Evolutionary conservation across 495 filamentous ascomycete genomes (phyloP).

Genomic region (Penicillium paxilli): DNA sequence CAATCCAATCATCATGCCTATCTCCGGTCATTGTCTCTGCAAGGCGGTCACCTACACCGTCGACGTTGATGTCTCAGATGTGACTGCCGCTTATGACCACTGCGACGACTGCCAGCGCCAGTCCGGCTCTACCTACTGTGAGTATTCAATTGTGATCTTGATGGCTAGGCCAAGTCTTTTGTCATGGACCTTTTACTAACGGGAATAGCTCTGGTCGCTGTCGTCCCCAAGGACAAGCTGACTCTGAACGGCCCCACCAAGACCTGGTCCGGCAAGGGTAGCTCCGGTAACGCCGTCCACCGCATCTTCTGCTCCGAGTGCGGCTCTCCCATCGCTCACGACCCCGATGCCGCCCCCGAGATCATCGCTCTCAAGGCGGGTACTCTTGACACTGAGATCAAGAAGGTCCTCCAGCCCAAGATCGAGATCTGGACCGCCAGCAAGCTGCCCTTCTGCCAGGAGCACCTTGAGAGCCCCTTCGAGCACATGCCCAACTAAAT

Average conservation of each 20-base stretch:
- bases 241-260: conserved; percentile 63
- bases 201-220: conserved; percentile 58
- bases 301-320: conserved; percentile 70
- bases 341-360: conserved; percentile 63
- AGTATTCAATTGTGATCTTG: not conserved
- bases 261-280: conserved; percentile 55
- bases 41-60: conserved; percentile 65
- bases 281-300: conserved; percentile 59
- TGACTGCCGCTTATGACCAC: conserved; percentile 65
- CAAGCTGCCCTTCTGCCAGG: conserved; percentile 70
- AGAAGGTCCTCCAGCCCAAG: conserved; percentile 67
- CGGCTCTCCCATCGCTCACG: conserved; percentile 68
- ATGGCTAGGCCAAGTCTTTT: not conserved
- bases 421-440: conserved; percentile 68
- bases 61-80: conserved; percentile 53
- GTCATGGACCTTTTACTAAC: not conserved
- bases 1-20: conserved; percentile 50
- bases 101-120: conserved; percentile 74
- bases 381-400: conserved; percentile 59
- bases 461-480: conserved; percentile 60
- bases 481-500: conserved; percentile 60
- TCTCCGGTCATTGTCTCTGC: conserved; percentile 71
- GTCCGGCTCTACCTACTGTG: conserved; percentile 68
- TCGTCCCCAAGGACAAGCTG: conserved; percentile 63
- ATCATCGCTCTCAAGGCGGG: conserved; percentile 72